Evolutionary conservation across 768 basidiomycete species (phyloP).

Genomic region (Hebeloma cylindrosporum): DNA sequence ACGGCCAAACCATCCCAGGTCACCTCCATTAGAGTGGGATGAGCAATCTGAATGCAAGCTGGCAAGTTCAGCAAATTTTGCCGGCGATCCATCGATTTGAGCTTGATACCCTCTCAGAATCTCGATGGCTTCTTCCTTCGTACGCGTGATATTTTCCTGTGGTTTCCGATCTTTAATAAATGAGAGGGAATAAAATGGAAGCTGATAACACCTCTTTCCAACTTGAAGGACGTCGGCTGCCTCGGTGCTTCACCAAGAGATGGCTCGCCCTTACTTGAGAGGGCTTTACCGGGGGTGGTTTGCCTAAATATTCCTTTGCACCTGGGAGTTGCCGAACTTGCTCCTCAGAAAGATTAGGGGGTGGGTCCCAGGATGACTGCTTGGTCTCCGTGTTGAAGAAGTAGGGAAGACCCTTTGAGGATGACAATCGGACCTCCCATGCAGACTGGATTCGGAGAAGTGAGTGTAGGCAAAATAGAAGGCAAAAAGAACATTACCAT

Average conservation of each 20-base stretch:
- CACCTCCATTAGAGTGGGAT: slow-evolving; percentile 78
- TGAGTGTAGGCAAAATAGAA: slow-evolving; percentile 5
- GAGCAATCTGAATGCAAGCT: slow-evolving; percentile 83
- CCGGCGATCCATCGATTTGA: slow-evolving; percentile 54
- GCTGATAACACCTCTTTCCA: slow-evolving; percentile 71
- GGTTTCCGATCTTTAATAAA: background rate
- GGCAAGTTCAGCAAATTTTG: slow-evolving; percentile 80
- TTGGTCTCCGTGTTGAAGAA: slow-evolving; percentile 78
- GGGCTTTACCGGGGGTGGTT: slow-evolving; percentile 11
- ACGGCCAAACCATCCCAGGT: slow-evolving; percentile 82
- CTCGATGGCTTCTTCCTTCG: slow-evolving; percentile 87
- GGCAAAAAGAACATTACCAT: too few relatives aligned
- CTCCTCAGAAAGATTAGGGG: slow-evolving; percentile 57
- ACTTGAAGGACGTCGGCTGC: slow-evolving; percentile 74
- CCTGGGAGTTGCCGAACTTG: slow-evolving; percentile 67
- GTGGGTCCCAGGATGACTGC: slow-evolving; percentile 80
- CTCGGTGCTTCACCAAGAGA: slow-evolving; percentile 88
- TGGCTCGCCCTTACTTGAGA: slow-evolving; percentile 89
- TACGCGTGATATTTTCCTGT: slow-evolving; percentile 76
- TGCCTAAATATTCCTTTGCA: slow-evolving; percentile 49
- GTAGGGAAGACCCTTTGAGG: slow-evolving; percentile 76
- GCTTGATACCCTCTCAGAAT: slow-evolving; percentile 66
- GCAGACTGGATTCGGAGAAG: slow-evolving; percentile 18
- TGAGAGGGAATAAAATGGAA: background rate
- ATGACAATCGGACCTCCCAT: slow-evolving; percentile 92